Percentiles rank a stretch among this genome's conserved stretches.
Evolutionary conservation across 148 eudicot genomes (phyloP).

Genomic region (Silene uniflora): DNA sequence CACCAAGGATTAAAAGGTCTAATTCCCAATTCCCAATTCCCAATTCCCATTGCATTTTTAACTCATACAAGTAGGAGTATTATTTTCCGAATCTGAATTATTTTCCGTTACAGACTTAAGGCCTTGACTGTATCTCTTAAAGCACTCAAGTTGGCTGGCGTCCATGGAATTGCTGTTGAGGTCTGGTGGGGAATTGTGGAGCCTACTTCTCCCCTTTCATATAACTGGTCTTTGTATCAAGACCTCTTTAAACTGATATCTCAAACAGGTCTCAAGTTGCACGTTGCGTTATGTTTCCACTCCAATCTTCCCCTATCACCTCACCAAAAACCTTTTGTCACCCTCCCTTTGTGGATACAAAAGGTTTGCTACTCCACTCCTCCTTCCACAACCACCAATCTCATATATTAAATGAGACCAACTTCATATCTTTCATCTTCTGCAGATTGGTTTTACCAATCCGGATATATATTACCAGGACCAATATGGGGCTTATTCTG

Average conservation of each 20-base stretch:
- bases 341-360: constrained; percentile 55
- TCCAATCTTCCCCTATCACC: constrained; percentile 44
- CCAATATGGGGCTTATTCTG: constrained; percentile 36
- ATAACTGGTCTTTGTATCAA: constrained; percentile 61
- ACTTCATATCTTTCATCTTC: not conserved
- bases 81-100: no score
- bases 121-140: constrained; percentile 51
- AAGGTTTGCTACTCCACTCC: constrained; percentile 34
- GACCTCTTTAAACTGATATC: constrained; percentile 47
- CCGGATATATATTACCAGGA: constrained; percentile 54
- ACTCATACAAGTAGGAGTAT: no score
- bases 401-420: not conserved
- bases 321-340: constrained; percentile 35
- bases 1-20: constrained; percentile 41
- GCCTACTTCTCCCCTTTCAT: constrained; percentile 41
- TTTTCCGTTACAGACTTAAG: constrained; percentile 45
- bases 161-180: constrained; percentile 67
- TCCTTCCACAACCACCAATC: not conserved
- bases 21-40: no score
- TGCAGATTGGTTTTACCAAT: constrained; percentile 50
- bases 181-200: constrained; percentile 78
- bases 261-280: constrained; percentile 57
- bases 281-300: constrained; percentile 58
- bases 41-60: no score
- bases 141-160: constrained; percentile 69